Percentiles rank a stretch among this genome's conserved stretches.
Conservation (phyloP, 2,329 filamentous ascomycete species). For the Graphilbum sp. region DNA sequence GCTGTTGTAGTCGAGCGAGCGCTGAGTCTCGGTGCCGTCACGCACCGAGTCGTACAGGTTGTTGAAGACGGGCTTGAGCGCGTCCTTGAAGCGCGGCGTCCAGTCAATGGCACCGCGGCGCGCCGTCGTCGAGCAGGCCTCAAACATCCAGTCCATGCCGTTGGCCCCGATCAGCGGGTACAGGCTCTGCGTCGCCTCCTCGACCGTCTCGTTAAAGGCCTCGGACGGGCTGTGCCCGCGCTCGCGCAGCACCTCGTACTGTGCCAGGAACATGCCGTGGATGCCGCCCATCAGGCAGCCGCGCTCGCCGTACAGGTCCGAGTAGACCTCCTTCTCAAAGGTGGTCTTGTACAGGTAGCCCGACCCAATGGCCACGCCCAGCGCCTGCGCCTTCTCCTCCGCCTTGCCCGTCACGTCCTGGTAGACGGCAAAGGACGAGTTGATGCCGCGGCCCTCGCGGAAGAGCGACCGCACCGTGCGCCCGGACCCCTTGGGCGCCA, state of each 20-base stretch:
- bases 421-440: conserved; percentile 96
- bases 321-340: conserved; percentile 99
- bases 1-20: conserved; percentile 93
- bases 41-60: conserved; percentile 86
- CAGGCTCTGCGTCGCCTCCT: conserved; percentile 95
- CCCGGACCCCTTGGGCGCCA: conserved; percentile 96
- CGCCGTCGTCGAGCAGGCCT: conserved; percentile 96
- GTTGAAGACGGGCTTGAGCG: conserved; percentile 97
- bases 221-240: conserved; percentile 93
- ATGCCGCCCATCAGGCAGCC: conserved; percentile 99
- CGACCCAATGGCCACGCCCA: conserved; percentile 91
- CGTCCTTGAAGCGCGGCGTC: conserved; percentile 93
- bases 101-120: conserved; percentile 98
- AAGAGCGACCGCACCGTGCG: conserved; percentile 97
- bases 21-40: conserved; percentile 85
- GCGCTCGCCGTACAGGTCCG: conserved; percentile 98
- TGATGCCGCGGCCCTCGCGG: conserved; percentile 98
- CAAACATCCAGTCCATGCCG: conserved; percentile 99
- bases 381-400: conserved; percentile 91
- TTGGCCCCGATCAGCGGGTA: conserved; percentile 95
- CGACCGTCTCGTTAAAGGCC: conserved; percentile 99
- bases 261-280: conserved; percentile 99
- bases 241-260: conserved; percentile 99
- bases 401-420: conserved; percentile 97
- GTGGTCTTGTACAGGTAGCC: conserved; percentile 99